A percentile compares a stretch with the other conserved stretches of the same genome.
These are phyloP conservation scores for Corchorus olitorius DNA, from an alignment of 345 rosid genomes.

Conservation along the genomic window DNA sequence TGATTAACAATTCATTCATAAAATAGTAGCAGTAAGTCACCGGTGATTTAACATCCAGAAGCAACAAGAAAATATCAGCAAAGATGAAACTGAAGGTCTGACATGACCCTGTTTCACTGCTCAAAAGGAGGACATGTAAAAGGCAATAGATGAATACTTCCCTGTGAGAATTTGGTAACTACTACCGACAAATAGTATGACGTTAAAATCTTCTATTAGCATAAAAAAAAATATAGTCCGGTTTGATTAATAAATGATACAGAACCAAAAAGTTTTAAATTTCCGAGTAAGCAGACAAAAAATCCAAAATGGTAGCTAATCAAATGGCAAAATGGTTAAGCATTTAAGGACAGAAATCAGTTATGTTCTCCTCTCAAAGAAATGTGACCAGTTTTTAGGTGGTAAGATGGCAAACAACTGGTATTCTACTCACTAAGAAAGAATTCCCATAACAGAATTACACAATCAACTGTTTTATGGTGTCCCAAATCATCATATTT, in stretches of 20 bases:
- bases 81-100: background rate
- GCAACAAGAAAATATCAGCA: background rate
- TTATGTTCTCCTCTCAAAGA: background rate
- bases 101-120: background rate
- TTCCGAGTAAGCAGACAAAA: background rate
- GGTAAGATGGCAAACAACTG: background rate
- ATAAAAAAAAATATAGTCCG: background rate
- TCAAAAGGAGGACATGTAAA: background rate
- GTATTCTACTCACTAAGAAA: background rate
- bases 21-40: background rate
- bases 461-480: background rate
- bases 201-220: background rate
- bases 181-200: background rate
- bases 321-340: background rate
- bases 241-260: background rate
- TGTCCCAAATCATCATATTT: background rate
- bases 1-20: slow-evolving; percentile 12
- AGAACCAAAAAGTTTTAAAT: background rate
- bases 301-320: background rate
- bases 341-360: background rate
- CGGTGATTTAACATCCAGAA: slow-evolving; percentile 4
- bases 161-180: background rate
- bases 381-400: background rate
- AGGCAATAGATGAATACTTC: background rate
- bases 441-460: background rate